Percentiles rank a stretch among this genome's conserved stretches.
Evolutionary conservation across 805 yeast genomes (phyloP).

Genomic region (Yarrowia sp.): DNA sequence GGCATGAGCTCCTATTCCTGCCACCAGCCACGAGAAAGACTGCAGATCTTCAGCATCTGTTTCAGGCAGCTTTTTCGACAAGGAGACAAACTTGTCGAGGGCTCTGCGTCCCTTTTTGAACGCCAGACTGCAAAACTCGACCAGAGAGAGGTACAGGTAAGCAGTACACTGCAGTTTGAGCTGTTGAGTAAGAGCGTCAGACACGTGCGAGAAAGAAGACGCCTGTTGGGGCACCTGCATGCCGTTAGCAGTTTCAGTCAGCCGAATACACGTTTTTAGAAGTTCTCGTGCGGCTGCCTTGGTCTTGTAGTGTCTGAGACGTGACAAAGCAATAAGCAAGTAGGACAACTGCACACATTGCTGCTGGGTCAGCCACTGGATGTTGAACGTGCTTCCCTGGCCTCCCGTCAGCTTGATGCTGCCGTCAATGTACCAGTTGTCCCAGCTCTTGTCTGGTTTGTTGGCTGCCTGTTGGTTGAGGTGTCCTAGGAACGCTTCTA

Average conservation of each 20-base stretch:
- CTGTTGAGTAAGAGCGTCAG: neutral
- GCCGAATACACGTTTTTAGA: neutral
- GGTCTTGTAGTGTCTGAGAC: neutral
- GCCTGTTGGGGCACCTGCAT: neutral
- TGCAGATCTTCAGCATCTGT: neutral
- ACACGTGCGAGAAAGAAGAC: neutral
- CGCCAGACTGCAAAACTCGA: conserved; percentile 11
- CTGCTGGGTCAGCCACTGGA: conserved; percentile 13
- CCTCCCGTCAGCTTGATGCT: conserved; percentile 11
- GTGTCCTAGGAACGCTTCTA: neutral
- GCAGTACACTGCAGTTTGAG: conserved; percentile 5
- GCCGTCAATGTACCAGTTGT: conserved; percentile 23
- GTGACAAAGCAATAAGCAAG: neutral
- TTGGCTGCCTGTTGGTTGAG: conserved; percentile 4
- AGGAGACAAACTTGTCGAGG: neutral
- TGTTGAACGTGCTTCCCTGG: neutral
- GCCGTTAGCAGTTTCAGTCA: neutral
- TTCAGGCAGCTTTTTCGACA: neutral
- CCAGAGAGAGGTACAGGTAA: neutral
- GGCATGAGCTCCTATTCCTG: neutral
- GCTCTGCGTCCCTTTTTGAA: conserved; percentile 15
- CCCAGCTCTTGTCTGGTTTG: conserved; percentile 19
- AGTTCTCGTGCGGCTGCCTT: neutral
- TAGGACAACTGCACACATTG: neutral
- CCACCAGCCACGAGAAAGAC: conserved; percentile 3